Evolutionary conservation across 495 filamentous ascomycete genomes (phyloP).

Genomic region (Penicillium antarcticum): DNA sequence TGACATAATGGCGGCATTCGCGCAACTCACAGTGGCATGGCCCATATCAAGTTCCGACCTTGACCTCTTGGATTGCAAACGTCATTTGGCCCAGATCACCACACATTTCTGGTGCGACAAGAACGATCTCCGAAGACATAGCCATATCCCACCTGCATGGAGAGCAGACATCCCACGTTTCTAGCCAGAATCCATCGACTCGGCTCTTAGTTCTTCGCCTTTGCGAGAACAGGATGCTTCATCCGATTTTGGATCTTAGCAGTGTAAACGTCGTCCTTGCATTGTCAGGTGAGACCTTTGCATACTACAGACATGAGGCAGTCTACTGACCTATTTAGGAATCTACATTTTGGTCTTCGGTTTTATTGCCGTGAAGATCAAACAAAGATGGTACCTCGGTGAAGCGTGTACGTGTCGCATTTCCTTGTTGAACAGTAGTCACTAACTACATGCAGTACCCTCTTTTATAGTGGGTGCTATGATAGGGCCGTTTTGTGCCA

Average conservation of each 20-base stretch:
- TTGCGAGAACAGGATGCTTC: slow-evolving; percentile 28
- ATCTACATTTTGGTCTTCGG: slow-evolving; percentile 38
- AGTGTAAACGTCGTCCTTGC: slow-evolving; percentile 48
- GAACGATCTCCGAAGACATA: no score
- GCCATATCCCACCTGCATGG: not conserved
- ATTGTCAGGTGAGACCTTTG: slow-evolving; percentile 35
- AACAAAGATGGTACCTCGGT: slow-evolving; percentile 53
- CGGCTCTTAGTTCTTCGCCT: not conserved
- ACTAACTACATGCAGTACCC: slow-evolving; percentile 36
- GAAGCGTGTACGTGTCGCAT: slow-evolving; percentile 48
- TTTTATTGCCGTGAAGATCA: slow-evolving; percentile 50
- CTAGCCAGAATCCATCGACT: not conserved
- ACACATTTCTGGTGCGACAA: no score
- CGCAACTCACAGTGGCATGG: not conserved
- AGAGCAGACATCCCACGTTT: not conserved
- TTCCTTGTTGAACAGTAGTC: not conserved
- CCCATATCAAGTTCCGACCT: not conserved
- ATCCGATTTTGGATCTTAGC: slow-evolving; percentile 51
- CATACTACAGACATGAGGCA: not conserved
- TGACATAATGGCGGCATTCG: not conserved
- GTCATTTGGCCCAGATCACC: no score
- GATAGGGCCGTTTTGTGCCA: slow-evolving; percentile 48
- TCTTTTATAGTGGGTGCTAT: slow-evolving; percentile 46
- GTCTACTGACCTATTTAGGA: slow-evolving; percentile 14
- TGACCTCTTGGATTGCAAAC: not conserved